Base-by-base conservation (phyloP, 2,329 filamentous ascomycete genomes). In the Epichloe hybrida region DNA sequence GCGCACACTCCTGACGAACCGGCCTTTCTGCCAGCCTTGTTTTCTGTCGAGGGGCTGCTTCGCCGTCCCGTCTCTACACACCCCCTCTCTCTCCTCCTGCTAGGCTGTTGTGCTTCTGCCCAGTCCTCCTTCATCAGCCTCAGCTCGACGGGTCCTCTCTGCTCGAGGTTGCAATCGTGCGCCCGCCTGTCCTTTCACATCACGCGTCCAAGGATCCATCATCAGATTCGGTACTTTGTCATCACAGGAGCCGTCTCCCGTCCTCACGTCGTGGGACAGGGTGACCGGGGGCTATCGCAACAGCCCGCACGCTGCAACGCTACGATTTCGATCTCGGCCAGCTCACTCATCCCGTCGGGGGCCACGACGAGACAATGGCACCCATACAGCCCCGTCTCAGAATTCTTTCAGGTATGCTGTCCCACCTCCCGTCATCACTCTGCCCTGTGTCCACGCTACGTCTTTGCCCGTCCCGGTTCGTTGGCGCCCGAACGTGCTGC, bases 371-470 rank as follows among this genome's bases (percentile, higher is more conserved):
- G 66, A 73, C 66, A 66, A 80, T 80, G 77, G 76, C 75, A 69
- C 76, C 77, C 66, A 69, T 72, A 65, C 70, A 76, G 66, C 75
- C 77, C 68, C 75, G 76, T 69, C 72, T 76, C 67, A 79, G 74
- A 70, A 72, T 78, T 67, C 71, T 79, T 64, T 77, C 75, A 74
- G 77, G 77, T 80, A 69, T 68, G 77, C 75, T 59, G 61, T 63
- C 61, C 62, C 60, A 62, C 60, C 55, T 59, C 57, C 61, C 58
- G 55, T 59, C 46, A 38, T 52, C 39, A 42, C 37, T 37, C 34
- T 48, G 48, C 35, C 46, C 50, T 49, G 48, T 43, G 48, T 50
- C 37, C 51, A 40, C 54, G 31, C 37, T 49, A 40, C 36, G 27
- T 13, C 13, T 37, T 41, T 48, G 40, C 43, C 49, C 49, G 46